Percentiles rank a stretch among this genome's conserved stretches.
Conservation (phyloP, 208 protist species). For the Leptomonas pyrrhocoris region DNA sequence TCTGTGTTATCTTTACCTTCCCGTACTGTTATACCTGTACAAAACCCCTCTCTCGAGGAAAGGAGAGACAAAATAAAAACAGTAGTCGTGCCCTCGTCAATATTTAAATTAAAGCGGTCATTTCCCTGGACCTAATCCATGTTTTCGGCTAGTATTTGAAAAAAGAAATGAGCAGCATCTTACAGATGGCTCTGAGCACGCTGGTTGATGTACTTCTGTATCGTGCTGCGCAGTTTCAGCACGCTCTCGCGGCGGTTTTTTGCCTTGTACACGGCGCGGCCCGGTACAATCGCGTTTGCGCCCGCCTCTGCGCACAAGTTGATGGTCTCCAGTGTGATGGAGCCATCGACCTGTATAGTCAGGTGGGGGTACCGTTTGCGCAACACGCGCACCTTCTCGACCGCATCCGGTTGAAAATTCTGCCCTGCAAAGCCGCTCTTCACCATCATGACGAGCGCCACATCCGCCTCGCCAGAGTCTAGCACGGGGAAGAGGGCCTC, state of each 20-base stretch:
- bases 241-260: conserved; percentile 42
- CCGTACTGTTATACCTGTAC: too few species aligned
- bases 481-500: conserved; percentile 61
- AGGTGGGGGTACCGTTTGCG: conserved; percentile 82
- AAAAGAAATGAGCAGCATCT: neutral
- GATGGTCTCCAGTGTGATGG: conserved; percentile 94
- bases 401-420: conserved; percentile 96
- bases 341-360: conserved; percentile 99
- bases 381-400: conserved; percentile 94
- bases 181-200: conserved; percentile 27
- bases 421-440: conserved; percentile 99
- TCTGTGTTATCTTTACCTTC: too few species aligned
- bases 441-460: conserved; percentile 98
- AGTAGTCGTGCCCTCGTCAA: too few species aligned
- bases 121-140: too few species aligned
- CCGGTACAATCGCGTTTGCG: conserved; percentile 98
- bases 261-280: conserved; percentile 94
- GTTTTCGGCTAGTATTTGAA: too few species aligned
- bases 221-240: conserved; percentile 40
- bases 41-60: too few species aligned
- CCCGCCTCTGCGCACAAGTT: conserved; percentile 91
- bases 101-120: too few species aligned
- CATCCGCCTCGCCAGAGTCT: conserved; percentile 90
- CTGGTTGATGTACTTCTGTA: conserved; percentile 33
- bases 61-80: too few species aligned